Evolutionary conservation across 2,329 filamentous ascomycete genomes (phyloP), one percentile per base, ranked within the genome.

Genomic region (Fusarium goolgardi): DNA sequence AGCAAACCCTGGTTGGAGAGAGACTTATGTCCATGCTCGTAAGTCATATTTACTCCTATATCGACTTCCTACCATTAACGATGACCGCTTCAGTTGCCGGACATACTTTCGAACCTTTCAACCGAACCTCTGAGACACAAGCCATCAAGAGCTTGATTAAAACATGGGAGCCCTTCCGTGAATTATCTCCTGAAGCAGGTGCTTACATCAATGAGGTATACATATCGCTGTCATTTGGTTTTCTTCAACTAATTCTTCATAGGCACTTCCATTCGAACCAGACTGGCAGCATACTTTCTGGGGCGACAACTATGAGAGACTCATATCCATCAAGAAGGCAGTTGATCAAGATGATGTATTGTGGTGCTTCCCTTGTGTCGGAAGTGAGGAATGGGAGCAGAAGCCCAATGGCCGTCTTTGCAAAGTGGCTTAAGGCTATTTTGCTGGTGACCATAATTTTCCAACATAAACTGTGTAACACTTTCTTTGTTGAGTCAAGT

Each of bases 1-100:
- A 0, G 79, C 85, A 4, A 81, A 82, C 37, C 84, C 85, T 0
- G 83, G 83, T 0, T 89, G 85, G 84, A 78, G 86, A 18, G 80
- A 69, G 15, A 77, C 82, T 0, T 78, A 80, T 20, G 72, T 81
- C 4, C 82, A 83, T 51, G 65, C 76, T 0, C 66, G 83, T 83
- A 72, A 73, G 80, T 78, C 0, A 46, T 7, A 16, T 70, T 76
- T 61, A 1, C 9, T 2, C 6, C 13, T 8, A 1, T 5, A 0
- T 15, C 13, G 5, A 7, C 76, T 76, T 20, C 3, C 3, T 1
- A 1, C 0, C 0, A 11, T 25, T 49, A 1, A 55, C 7, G 0
- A 43, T 47, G 1, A 13, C 0, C 3, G 1, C 1, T 9, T 1
- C 4, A 80, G 78, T 75, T 6, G 74, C 70, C 8, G 71, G 71